Percentiles rank a stretch among this genome's conserved stretches.
phyloP scores from a whole-genome alignment of 2,329 filamentous ascomycete species.

The Arachnopeziza araneosa region DNA sequence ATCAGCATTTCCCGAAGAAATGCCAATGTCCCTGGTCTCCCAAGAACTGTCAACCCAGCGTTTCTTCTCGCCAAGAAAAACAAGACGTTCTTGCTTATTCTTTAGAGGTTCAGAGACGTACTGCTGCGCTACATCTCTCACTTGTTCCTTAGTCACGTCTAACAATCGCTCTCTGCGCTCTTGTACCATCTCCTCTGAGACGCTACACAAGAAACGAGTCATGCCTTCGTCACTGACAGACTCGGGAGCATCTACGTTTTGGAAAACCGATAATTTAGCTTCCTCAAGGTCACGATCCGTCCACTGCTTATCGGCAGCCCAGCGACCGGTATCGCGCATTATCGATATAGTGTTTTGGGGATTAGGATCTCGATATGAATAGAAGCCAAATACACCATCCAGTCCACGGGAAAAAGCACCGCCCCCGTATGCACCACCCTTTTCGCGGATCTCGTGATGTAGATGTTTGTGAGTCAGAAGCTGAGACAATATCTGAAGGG shows the following conservation, averaged over 20 bases:
- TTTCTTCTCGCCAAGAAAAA: slow-evolving; percentile 79
- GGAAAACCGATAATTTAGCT: slow-evolving; percentile 92
- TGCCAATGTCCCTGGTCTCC: slow-evolving; percentile 69
- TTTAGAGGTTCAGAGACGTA: slow-evolving; percentile 68
- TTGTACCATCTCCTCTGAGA: slow-evolving; percentile 88
- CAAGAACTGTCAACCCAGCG: slow-evolving; percentile 70
- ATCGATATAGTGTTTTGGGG: slow-evolving; percentile 81
- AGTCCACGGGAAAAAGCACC: slow-evolving; percentile 77
- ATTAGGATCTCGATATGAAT: slow-evolving; percentile 95
- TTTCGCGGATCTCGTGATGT: slow-evolving; percentile 95
- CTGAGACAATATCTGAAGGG: slow-evolving; percentile 83
- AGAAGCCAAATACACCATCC: slow-evolving; percentile 86
- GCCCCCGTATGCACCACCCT: slow-evolving; percentile 92
- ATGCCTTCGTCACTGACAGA: slow-evolving; percentile 86
- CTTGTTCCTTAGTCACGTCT: slow-evolving; percentile 76
- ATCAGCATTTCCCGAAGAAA: slow-evolving; percentile 43
- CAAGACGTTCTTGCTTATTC: slow-evolving; percentile 54
- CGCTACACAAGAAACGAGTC: slow-evolving; percentile 74
- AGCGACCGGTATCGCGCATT: slow-evolving; percentile 75
- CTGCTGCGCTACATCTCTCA: slow-evolving; percentile 73
- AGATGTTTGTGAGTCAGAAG: slow-evolving; percentile 94
- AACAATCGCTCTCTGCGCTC: slow-evolving; percentile 75
- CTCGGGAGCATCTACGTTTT: slow-evolving; percentile 80
- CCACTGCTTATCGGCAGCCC: slow-evolving; percentile 79
- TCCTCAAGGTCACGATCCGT: slow-evolving; percentile 83